Base-by-base conservation (phyloP, 1,284 basidiomycete genomes). In the Moniliophthora roreri region DNA sequence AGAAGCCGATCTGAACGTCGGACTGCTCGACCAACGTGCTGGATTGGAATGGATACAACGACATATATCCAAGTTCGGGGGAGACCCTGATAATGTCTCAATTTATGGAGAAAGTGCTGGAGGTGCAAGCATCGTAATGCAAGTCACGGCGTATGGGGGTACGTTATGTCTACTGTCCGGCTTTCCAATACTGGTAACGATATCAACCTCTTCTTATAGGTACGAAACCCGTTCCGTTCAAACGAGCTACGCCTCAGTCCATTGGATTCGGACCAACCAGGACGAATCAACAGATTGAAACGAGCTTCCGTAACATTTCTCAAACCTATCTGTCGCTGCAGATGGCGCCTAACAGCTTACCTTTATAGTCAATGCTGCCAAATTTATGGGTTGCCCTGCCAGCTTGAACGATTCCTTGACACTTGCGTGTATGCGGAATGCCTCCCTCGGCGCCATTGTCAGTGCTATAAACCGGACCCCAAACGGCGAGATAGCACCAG, bases 81-180 rank as follows among this genome's bases (percentile, higher is more conserved):
- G 76, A 0, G 68, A 78, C 58, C 72, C 72, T 2, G 60, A 66
- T 7, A 59, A 70, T 46, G 68, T 77, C 5, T 73, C 73, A 16
- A 75, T 78, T 16, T 67, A 64, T 23, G 76, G 77, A 0, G 75
- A 78, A 55, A 76, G 74, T 47, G 76, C 77, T 2, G 78, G 76
- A 2, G 76, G 72, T 1, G 74, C 74, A 2, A 69, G 69, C 45
- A 67, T 77, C 9, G 63, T 75, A 11, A 73, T 77, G 71, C 76
- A 77, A 47, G 62, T 70, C 3, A 69, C 69, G 6, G 73, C 75
- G 0, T 75, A 69, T 57, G 75, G 71, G 60, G 76, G 74, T 69
- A 50, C 50, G 57, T 52, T 20, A 5, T 2, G 13, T 23, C 6
- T 47, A 23, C 18, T 26, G 15, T 26, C 5, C 40, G 34, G 9